Evolutionary conservation across 257 asterid species (phyloP).

Genomic region (Salvia miltiorrhiza): DNA sequence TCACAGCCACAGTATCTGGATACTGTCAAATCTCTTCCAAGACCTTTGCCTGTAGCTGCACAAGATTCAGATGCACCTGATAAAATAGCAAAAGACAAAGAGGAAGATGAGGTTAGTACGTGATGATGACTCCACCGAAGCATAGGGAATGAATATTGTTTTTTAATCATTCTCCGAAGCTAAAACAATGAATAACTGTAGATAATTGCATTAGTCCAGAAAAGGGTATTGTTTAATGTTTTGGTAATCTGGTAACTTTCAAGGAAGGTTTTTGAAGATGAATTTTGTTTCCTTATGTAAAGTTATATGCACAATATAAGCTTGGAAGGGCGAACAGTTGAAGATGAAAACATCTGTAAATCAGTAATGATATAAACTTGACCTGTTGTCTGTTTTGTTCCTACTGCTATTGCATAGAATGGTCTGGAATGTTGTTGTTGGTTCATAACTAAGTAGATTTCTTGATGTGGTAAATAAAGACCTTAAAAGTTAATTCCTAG

Average conservation of each 20-base stretch:
- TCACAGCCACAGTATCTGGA: conserved; percentile 64
- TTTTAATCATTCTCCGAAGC: conserved; percentile 12
- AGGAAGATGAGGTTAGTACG: conserved; percentile 66
- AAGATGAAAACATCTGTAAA: not conserved
- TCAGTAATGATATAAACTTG: not conserved
- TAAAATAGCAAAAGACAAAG: conserved; percentile 42
- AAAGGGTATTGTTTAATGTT: not conserved
- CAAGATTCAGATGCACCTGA: conserved; percentile 46
- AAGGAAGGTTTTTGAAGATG: not conserved
- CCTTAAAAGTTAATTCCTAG: not conserved
- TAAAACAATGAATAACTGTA: not conserved
- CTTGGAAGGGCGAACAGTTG: not conserved
- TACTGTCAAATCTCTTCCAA: conserved; percentile 69
- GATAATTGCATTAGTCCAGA: not conserved
- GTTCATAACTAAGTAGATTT: not conserved
- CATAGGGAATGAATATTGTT: conserved; percentile 1
- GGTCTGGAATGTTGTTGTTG: not conserved
- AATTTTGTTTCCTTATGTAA: not conserved
- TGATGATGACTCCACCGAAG: conserved; percentile 10
- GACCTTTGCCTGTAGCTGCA: conserved; percentile 67
- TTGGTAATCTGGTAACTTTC: not conserved
- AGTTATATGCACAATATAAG: not conserved
- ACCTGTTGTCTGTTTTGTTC: not conserved
- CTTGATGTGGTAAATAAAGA: not conserved
- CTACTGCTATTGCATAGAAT: not conserved